These are phyloP conservation scores for Pseudozyma tsukubaensis DNA, from an alignment of 1,284 basidiomycete species.

Conservation along the genomic window DNA sequence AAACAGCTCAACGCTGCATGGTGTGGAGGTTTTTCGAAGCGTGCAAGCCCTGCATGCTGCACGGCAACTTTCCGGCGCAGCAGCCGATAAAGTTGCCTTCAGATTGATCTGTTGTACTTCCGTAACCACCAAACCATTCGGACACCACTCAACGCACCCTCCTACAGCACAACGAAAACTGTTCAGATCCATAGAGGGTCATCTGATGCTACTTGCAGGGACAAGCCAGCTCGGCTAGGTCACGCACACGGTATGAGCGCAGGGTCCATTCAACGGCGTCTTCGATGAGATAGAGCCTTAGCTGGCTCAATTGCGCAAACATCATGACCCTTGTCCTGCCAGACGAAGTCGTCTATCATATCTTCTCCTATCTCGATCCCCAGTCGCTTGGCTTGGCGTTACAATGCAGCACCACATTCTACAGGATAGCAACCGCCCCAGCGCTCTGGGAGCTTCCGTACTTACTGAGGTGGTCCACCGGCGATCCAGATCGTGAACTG, in stretches of 20 bases:
- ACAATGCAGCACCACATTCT: conserved; percentile 27
- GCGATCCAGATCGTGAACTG: conserved; percentile 19
- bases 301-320: background rate
- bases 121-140: too few relatives aligned
- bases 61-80: conserved; percentile 1
- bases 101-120: background rate
- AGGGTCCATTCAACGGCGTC: too few relatives aligned
- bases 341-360: conserved; percentile 36
- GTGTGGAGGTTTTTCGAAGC: conserved; percentile 25
- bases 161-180: too few relatives aligned
- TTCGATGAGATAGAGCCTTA: conserved; percentile 1
- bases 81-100: background rate
- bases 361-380: conserved; percentile 39
- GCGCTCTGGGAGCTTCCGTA: conserved; percentile 43
- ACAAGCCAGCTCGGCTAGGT: too few relatives aligned
- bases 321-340: conserved; percentile 28
- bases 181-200: too few relatives aligned
- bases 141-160: too few relatives aligned
- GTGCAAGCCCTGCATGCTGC: conserved; percentile 4
- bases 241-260: background rate
- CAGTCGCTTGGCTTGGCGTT: conserved; percentile 14
- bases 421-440: conserved; percentile 37
- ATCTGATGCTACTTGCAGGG: too few relatives aligned
- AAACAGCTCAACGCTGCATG: background rate
- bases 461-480: conserved; percentile 44